Evolutionary conservation across 2,329 filamentous ascomycete species (phyloP).

Genomic region (Penicillium sp.): DNA sequence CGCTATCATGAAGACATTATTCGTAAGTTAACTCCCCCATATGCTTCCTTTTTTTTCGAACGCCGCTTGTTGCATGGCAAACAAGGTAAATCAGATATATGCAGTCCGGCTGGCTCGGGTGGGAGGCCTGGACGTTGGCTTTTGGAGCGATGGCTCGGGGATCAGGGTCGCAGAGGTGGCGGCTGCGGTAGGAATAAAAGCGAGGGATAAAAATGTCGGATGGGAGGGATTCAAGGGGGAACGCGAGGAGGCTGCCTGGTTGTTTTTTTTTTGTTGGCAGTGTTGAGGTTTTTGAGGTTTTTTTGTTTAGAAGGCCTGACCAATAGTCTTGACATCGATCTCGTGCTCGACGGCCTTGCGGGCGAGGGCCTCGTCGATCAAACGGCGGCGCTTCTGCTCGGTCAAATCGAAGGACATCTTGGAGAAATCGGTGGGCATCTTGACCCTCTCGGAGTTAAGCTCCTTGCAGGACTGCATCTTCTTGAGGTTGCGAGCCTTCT

Average conservation of each 20-base stretch:
- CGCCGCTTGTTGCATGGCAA: conserved; percentile 1
- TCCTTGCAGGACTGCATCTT: conserved; percentile 55
- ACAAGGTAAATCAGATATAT: conserved; percentile 2
- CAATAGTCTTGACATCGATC: background rate
- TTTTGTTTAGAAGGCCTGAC: conserved; percentile 1
- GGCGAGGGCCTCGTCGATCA: conserved; percentile 51
- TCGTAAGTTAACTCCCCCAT: conserved; percentile 13
- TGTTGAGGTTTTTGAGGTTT: background rate
- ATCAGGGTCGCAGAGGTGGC: conserved; percentile 5
- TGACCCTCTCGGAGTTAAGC: conserved; percentile 33
- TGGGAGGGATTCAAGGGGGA: background rate
- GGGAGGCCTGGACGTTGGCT: background rate
- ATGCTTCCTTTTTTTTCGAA: conserved; percentile 5
- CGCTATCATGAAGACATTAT: conserved; percentile 11
- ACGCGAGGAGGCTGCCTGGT: background rate
- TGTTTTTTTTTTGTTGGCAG: background rate
- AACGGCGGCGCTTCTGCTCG: conserved; percentile 50
- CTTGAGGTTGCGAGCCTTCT: conserved; percentile 15
- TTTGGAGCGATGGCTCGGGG: background rate
- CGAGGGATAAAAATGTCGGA: background rate
- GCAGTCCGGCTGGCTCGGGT: conserved; percentile 9
- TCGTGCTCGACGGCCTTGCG: conserved; percentile 36
- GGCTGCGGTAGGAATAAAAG: conserved; percentile 1
- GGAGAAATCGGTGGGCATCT: conserved; percentile 35
- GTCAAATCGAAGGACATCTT: conserved; percentile 48